These are phyloP conservation scores for Scedosporium minutisporum DNA, from an alignment of 2,329 filamentous ascomycete genomes.

Conservation along the genomic window DNA sequence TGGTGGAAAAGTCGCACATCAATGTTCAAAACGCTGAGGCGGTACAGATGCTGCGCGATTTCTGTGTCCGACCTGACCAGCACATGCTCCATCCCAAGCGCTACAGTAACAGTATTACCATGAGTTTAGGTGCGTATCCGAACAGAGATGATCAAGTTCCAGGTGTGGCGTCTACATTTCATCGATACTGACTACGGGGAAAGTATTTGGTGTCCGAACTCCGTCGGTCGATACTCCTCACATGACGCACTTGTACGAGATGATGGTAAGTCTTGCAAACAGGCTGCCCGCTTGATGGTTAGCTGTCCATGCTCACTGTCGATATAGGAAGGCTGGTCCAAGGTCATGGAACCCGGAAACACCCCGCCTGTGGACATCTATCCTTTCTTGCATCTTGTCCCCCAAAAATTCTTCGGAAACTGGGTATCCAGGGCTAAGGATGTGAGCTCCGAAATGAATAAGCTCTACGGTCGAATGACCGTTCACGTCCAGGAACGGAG, in stretches of 20 bases:
- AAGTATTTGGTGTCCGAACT: slow-evolving; percentile 25
- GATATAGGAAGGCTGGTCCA: slow-evolving; percentile 24
- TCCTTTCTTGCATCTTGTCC: slow-evolving; percentile 31
- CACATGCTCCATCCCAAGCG: slow-evolving; percentile 37
- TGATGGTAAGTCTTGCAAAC: slow-evolving; percentile 20
- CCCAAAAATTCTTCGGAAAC: slow-evolving; percentile 27
- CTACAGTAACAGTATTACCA: slow-evolving; percentile 38
- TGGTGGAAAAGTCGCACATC: slow-evolving; percentile 31
- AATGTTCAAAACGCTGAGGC: slow-evolving; percentile 36
- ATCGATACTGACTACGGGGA: background rate
- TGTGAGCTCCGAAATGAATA: slow-evolving; percentile 29
- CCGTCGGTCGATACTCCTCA: slow-evolving; percentile 20
- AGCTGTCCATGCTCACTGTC: background rate
- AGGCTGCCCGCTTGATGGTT: background rate
- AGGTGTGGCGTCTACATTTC: no score
- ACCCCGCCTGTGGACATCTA: slow-evolving; percentile 40
- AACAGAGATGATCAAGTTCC: no score
- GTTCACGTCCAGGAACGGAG: slow-evolving; percentile 23
- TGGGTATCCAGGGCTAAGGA: slow-evolving; percentile 25
- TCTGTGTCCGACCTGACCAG: slow-evolving; percentile 26
- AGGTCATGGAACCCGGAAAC: slow-evolving; percentile 34
- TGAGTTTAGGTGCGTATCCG: slow-evolving; percentile 19
- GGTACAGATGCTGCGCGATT: slow-evolving; percentile 35
- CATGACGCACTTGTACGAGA: slow-evolving; percentile 26
- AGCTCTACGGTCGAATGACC: slow-evolving; percentile 27